Conservation (phyloP, 2,329 filamentous ascomycete genomes). For the Chrysoporthe austroafricana region DNA sequence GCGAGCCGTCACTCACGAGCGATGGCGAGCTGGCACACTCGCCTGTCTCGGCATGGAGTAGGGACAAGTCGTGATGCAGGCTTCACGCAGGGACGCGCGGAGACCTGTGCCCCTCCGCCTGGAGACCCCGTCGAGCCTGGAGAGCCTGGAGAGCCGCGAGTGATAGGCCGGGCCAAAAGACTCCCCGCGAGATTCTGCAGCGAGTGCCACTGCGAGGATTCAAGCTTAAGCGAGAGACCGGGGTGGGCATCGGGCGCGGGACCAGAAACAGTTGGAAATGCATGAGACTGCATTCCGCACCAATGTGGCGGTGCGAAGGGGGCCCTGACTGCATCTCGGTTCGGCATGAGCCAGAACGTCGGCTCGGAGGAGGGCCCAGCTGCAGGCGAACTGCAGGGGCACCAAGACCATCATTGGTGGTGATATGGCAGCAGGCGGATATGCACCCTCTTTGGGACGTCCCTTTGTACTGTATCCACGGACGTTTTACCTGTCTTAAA, state of each 20-base stretch:
- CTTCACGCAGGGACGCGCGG: not conserved
- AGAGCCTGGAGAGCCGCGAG: too few relatives aligned
- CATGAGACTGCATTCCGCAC: not conserved
- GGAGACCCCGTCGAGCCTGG: too few relatives aligned
- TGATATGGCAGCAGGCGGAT: not conserved
- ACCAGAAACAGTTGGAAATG: not conserved
- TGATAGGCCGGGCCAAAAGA: too few relatives aligned
- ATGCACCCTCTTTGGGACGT: not conserved
- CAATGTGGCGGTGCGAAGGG: not conserved
- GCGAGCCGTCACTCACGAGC: conserved; percentile 3
- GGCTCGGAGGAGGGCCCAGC: not conserved
- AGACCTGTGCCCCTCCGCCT: not conserved
- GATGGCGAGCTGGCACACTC: not conserved
- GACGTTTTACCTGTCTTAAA: not conserved
- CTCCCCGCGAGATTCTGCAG: not conserved
- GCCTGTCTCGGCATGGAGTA: conserved; percentile 5
- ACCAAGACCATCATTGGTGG: not conserved
- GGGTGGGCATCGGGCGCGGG: not conserved
- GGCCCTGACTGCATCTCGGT: not conserved
- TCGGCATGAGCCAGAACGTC: not conserved
- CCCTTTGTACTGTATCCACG: not conserved
- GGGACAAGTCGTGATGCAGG: conserved; percentile 3
- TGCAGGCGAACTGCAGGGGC: not conserved
- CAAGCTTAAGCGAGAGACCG: not conserved
- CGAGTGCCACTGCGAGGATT: not conserved